Percentiles rank a stretch among this genome's conserved stretches.
Evolutionary conservation across 306 rosid genomes (phyloP).

Genomic region (Trichosanthes cucumerina): DNA sequence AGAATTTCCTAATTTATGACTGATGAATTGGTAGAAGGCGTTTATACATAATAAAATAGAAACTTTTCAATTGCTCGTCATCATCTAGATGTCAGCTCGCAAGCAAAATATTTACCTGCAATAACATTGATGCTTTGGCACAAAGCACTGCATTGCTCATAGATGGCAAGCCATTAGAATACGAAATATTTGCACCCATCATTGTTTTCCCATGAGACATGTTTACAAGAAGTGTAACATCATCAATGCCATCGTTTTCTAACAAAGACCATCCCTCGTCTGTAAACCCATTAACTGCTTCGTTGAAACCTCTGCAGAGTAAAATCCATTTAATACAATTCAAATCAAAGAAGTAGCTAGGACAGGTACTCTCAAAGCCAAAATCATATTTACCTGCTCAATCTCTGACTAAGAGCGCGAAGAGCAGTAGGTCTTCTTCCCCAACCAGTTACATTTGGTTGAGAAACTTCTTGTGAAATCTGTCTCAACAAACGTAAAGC

Average conservation of each 20-base stretch:
- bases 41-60: neutral
- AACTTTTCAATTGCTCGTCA: neutral
- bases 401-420: constrained; percentile 72
- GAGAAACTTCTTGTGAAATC: constrained; percentile 93
- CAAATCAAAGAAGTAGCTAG: neutral
- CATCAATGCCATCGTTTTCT: constrained; percentile 92
- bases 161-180: constrained; percentile 66
- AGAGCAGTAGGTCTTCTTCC: constrained; percentile 91
- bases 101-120: constrained; percentile 47
- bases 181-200: constrained; percentile 60
- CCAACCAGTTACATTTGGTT: constrained; percentile 86
- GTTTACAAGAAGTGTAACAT: constrained; percentile 86
- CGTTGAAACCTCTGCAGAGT: constrained; percentile 77
- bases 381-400: constrained; percentile 58
- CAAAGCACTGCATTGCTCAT: constrained; percentile 65
- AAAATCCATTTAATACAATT: constrained; percentile 1
- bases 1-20: neutral
- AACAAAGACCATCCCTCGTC: constrained; percentile 96
- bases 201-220: constrained; percentile 71
- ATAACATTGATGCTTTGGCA: constrained; percentile 94
- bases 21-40: neutral
- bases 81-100: neutral
- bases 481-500: constrained; percentile 88
- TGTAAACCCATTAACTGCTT: constrained; percentile 87
- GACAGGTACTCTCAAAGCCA: neutral